Conservation (phyloP, 345 rosid genomes). For the Conringia planisiliqua region DNA sequence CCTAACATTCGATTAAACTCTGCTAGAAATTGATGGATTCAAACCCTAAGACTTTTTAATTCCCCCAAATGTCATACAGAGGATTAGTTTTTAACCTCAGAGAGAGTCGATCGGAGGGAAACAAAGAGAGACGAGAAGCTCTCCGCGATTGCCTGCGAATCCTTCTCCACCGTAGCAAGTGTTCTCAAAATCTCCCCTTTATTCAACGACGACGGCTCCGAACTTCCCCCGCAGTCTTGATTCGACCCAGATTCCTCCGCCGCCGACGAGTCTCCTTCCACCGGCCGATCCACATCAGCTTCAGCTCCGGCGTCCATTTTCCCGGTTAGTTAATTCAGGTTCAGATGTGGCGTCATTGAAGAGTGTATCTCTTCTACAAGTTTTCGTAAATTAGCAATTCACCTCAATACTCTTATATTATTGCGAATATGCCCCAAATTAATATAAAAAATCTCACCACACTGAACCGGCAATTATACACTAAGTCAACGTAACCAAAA, state of each 20-base stretch:
- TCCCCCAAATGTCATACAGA: not conserved
- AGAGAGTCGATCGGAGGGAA: conserved; percentile 76
- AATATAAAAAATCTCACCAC: not conserved
- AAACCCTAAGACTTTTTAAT: not conserved
- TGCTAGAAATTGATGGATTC: not conserved
- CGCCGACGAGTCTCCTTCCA: not conserved
- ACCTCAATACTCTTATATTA: not conserved
- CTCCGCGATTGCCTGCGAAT: conserved; percentile 73
- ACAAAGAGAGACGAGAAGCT: conserved; percentile 82
- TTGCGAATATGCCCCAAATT: not conserved
- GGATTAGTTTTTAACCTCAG: conserved; percentile 48
- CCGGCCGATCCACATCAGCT: conserved; percentile 7
- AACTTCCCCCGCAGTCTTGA: conserved; percentile 1
- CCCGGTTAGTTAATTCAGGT: conserved; percentile 1
- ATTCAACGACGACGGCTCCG: conserved; percentile 30
- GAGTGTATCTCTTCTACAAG: not conserved
- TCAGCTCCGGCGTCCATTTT: conserved; percentile 35
- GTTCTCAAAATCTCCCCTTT: conserved; percentile 58
- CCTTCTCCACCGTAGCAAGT: conserved; percentile 76
- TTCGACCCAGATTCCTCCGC: not conserved
- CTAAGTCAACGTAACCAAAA: not conserved
- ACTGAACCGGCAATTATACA: not conserved
- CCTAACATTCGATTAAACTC: not conserved
- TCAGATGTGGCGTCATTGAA: not conserved
- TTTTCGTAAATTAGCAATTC: not conserved